Conservation (phyloP, 768 basidiomycete genomes). For the Pleurotus tuoliensis region DNA sequence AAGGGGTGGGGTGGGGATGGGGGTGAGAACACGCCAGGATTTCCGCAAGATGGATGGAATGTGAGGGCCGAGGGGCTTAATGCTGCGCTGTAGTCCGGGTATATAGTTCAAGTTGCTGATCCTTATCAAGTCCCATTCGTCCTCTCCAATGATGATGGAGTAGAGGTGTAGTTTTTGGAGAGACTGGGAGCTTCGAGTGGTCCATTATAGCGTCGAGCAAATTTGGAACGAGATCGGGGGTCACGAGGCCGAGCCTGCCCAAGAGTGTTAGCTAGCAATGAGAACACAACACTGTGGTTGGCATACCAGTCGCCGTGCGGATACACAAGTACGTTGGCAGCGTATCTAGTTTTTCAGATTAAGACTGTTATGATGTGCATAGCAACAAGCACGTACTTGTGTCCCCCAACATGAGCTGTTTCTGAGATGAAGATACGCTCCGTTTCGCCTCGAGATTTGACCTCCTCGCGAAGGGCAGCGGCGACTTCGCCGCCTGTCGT, state of each 20-base stretch:
- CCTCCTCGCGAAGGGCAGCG: slow-evolving; percentile 48
- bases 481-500: slow-evolving; percentile 57
- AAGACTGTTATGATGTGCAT: background rate
- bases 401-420: slow-evolving; percentile 79
- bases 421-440: slow-evolving; percentile 51
- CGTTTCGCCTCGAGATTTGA: slow-evolving; percentile 31
- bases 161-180: slow-evolving; percentile 27
- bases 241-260: slow-evolving; percentile 50
- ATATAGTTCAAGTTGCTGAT: slow-evolving; percentile 36
- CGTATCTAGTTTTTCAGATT: slow-evolving; percentile 39
- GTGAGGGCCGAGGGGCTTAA: slow-evolving; percentile 32
- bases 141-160: slow-evolving; percentile 52
- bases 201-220: slow-evolving; percentile 45
- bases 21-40: slow-evolving; percentile 32
- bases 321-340: slow-evolving; percentile 65
- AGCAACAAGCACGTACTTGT: slow-evolving; percentile 50
- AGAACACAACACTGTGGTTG: no score
- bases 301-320: slow-evolving; percentile 65
- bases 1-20: slow-evolving; percentile 49
- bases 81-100: slow-evolving; percentile 23
- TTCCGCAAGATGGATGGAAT: slow-evolving; percentile 35
- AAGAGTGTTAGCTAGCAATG: no score
- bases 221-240: slow-evolving; percentile 49
- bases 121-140: slow-evolving; percentile 47
- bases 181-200: slow-evolving; percentile 11